phyloP scores from a whole-genome alignment of 2,329 filamentous ascomycete species.

The Monilinia laxa region DNA sequence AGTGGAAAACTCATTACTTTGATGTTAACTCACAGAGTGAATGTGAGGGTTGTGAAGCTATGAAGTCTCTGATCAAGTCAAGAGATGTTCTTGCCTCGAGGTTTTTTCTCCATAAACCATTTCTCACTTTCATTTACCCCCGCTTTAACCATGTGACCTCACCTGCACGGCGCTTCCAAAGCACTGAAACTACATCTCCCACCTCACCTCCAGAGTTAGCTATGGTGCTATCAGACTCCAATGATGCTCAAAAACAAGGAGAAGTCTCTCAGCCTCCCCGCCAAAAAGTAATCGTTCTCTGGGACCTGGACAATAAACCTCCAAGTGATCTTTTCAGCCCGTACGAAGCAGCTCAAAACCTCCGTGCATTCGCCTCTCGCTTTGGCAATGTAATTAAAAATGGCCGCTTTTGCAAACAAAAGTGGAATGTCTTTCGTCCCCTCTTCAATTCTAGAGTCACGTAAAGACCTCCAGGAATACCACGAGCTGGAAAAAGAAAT shows the following conservation, averaged over 20 bases:
- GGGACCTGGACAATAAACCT: conserved; percentile 2
- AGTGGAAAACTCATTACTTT: background rate
- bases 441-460: background rate
- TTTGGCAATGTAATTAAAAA: background rate
- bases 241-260: background rate
- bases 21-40: background rate
- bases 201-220: background rate
- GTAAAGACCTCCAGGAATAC: background rate
- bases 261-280: background rate
- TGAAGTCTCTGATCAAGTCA: background rate
- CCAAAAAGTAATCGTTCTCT: background rate
- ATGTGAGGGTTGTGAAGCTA: background rate
- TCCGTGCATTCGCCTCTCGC: background rate
- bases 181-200: background rate
- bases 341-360: conserved; percentile 11
- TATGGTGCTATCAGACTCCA: too few species aligned
- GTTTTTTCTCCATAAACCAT: background rate
- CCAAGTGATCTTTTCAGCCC: background rate
- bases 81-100: background rate
- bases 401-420: conserved; percentile 4
- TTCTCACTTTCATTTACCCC: background rate
- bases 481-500: background rate
- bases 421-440: background rate
- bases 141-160: background rate
- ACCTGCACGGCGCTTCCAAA: background rate